A percentile compares a stretch with the other conserved stretches of the same genome.
phyloP scores from a whole-genome alignment of 2,329 filamentous ascomycete genomes.

The Stachybotrys elegans region DNA sequence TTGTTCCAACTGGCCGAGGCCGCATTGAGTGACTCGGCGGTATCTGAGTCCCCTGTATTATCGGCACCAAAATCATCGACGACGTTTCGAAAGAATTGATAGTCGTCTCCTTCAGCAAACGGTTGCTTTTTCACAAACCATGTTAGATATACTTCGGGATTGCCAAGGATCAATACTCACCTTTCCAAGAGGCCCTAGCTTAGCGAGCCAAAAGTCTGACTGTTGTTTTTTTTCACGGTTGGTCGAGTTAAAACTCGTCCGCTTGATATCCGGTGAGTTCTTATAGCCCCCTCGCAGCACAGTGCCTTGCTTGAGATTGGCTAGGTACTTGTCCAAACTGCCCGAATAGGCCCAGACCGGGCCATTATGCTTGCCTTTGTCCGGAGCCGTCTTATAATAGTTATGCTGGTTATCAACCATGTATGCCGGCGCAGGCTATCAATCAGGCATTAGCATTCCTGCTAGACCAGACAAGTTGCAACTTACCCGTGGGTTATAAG shows the following conservation, averaged over 20 bases:
- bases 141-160: background rate
- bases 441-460: too few relatives aligned
- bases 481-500: too few relatives aligned
- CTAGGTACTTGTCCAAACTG: conserved; percentile 1
- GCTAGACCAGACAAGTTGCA: too few relatives aligned
- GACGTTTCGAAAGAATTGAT: conserved; percentile 50
- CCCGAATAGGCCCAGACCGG: conserved; percentile 13
- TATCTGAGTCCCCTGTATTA: conserved; percentile 26
- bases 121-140: conserved; percentile 8
- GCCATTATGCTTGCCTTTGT: conserved; percentile 13
- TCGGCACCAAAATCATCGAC: conserved; percentile 51
- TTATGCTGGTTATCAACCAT: conserved; percentile 16
- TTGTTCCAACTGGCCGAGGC: conserved; percentile 50
- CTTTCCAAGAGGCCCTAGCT: conserved; percentile 2
- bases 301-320: background rate
- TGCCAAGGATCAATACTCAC: background rate
- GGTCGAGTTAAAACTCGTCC: background rate
- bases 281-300: conserved; percentile 10
- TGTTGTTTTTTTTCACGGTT: background rate
- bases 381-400: conserved; percentile 14
- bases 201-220: conserved; percentile 5
- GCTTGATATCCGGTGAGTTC: conserved; percentile 3
- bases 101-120: conserved; percentile 26
- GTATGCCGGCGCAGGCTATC: conserved; percentile 11
- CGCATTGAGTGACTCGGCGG: conserved; percentile 48